Conservation (phyloP, 441 rosid genomes). For the Eutrema salsugineum region DNA sequence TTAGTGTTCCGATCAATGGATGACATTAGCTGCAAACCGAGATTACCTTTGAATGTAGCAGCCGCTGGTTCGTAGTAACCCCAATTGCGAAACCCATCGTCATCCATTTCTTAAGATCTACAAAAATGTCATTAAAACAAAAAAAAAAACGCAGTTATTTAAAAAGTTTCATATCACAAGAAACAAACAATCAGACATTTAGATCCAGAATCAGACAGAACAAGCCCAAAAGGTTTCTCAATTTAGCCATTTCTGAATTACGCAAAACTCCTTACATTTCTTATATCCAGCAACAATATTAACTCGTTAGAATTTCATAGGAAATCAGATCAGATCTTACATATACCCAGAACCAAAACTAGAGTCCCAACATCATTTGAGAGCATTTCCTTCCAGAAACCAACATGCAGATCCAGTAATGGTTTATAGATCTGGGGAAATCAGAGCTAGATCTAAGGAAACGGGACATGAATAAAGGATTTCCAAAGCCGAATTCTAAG, state of each 20-base stretch:
- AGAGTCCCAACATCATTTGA: too few species aligned
- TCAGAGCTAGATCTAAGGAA: constrained; percentile 23
- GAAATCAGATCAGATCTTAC: background rate
- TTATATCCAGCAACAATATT: constrained; percentile 6
- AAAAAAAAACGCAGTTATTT: background rate
- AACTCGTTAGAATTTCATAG: background rate
- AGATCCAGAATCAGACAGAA: constrained; percentile 30
- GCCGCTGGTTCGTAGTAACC: constrained; percentile 78
- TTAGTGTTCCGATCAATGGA: constrained; percentile 74
- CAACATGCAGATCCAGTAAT: constrained; percentile 37
- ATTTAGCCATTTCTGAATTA: background rate
- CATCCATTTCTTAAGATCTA: constrained; percentile 70
- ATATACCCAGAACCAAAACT: constrained; percentile 6
- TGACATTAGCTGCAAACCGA: constrained; percentile 86
- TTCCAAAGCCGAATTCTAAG: background rate
- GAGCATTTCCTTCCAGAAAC: too few species aligned
- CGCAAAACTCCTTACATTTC: background rate
- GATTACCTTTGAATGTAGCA: constrained; percentile 60
- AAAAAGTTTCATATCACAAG: background rate
- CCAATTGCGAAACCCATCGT: constrained; percentile 75
- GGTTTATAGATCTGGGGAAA: constrained; percentile 26
- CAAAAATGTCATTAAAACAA: background rate
- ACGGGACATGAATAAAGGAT: background rate
- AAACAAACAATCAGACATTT: background rate
- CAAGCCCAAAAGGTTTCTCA: background rate